Base-by-base conservation (phyloP, 169 alveolate species). In the Perkinsus olseni region DNA sequence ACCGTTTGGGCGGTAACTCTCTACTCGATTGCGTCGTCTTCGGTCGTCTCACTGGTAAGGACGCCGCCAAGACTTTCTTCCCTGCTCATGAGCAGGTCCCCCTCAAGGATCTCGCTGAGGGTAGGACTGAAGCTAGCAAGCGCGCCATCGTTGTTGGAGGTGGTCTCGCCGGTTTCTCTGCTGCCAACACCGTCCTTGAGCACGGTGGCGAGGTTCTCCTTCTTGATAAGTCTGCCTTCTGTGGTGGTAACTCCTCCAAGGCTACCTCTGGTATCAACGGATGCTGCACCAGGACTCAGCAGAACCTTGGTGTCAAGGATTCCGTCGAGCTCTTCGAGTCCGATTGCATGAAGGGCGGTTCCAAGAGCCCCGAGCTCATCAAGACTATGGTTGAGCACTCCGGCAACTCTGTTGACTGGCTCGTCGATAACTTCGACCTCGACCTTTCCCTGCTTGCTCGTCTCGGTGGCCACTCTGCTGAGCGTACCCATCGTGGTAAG, bases 1-100 rank as follows among this genome's bases (percentile, higher is more conserved):
- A n/a, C n/a, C n/a, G n/a, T n/a, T n/a, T n/a, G n/a, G n/a, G n/a
- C n/a, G n/a, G n/a, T n/a, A n/a, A n/a, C n/a, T n/a, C n/a, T n/a
- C n/a, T n/a, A n/a, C n/a, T n/a, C n/a, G n/a, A n/a, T n/a, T n/a
- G 95, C 96, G 95, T 94, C 40, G 96, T 95, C 51, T 95, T 91
- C 74, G 96, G 96, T 38, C 94, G 96, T 91, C 95, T 93, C 92
- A 93, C 96, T 50, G 96, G 96, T 28, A 92, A 48, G 74, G 94
- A 92, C 3, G 92, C 92, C 38, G 91, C 93, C 48, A 45, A 93
- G 92, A n/a, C n/a, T n/a, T n/a, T n/a, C n/a, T n/a, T n/a, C n/a
- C n/a, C n/a, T n/a, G n/a, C n/a, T n/a, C n/a, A n/a, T n/a, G n/a
- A n/a, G n/a, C n/a, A n/a, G n/a, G n/a, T n/a, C n/a, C n/a, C n/a